Evolutionary conservation across 768 basidiomycete genomes (phyloP).

Genomic region (Scleroderma bovista): DNA sequence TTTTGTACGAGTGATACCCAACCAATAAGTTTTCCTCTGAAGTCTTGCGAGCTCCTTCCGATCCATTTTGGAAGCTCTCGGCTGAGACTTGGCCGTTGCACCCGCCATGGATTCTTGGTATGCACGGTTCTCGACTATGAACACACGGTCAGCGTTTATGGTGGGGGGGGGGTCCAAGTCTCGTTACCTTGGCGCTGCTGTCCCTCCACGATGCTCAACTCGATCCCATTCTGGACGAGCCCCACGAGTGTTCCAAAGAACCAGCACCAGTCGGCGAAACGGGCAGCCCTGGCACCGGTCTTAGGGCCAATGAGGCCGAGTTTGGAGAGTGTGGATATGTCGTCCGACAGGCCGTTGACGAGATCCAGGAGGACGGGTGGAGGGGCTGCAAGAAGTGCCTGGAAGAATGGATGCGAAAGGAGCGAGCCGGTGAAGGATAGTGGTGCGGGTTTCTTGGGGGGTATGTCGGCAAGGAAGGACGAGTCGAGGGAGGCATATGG

Average conservation of each 20-base stretch:
- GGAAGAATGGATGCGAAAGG: conserved; percentile 57
- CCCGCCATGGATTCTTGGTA: conserved; percentile 71
- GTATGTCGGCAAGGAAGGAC: conserved; percentile 15
- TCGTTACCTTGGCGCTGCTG: conserved; percentile 59
- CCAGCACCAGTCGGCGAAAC: conserved; percentile 86
- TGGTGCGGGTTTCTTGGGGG: conserved; percentile 2
- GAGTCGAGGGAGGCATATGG: conserved; percentile 45
- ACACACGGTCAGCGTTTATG: background rate
- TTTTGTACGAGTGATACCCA: conserved; percentile 64
- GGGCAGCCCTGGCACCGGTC: conserved; percentile 62
- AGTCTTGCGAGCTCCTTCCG: conserved; percentile 66
- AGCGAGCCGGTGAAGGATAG: conserved; percentile 14
- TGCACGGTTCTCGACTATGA: conserved; percentile 62
- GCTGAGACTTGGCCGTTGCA: conserved; percentile 64
- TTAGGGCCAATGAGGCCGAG: conserved; percentile 64
- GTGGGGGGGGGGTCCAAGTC: no score
- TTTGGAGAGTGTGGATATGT: conserved; percentile 68
- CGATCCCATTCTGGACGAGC: conserved; percentile 79
- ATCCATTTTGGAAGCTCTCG: conserved; percentile 52
- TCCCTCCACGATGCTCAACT: conserved; percentile 62
- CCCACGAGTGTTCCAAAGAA: conserved; percentile 72
- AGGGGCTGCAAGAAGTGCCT: conserved; percentile 70
- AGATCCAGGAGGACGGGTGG: conserved; percentile 80
- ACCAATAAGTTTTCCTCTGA: conserved; percentile 70
- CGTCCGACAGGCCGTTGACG: conserved; percentile 69